Percentiles rank a stretch among this genome's conserved stretches.
phyloP scores from a whole-genome alignment of 2,329 filamentous ascomycete genomes.

The Neonectria hederae region DNA sequence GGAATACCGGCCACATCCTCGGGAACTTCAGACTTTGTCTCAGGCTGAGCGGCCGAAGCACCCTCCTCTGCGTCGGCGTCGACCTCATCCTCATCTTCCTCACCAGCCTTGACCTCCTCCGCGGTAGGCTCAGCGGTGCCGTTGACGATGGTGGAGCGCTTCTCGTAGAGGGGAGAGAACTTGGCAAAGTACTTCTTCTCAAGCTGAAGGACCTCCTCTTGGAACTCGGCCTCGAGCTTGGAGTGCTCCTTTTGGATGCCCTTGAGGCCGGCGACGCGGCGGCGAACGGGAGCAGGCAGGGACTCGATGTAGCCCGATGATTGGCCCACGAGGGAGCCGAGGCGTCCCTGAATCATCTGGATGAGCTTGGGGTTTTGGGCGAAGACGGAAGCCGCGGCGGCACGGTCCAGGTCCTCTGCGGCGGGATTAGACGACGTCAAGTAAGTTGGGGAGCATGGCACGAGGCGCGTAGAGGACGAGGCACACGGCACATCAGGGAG shows the following conservation, averaged over 20 bases:
- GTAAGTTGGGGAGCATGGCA: slow-evolving; percentile 14
- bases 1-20: slow-evolving; percentile 81
- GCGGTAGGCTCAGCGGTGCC: slow-evolving; percentile 86
- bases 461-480: background rate
- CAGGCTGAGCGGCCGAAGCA: slow-evolving; percentile 63
- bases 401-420: slow-evolving; percentile 89
- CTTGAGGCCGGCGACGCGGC: slow-evolving; percentile 93
- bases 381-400: slow-evolving; percentile 88
- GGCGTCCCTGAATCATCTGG: slow-evolving; percentile 97
- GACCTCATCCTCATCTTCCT: slow-evolving; percentile 79
- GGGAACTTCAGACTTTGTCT: slow-evolving; percentile 66
- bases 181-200: slow-evolving; percentile 99
- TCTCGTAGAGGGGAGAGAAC: slow-evolving; percentile 96
- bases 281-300: slow-evolving; percentile 86
- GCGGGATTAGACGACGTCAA: slow-evolving; percentile 32
- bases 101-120: slow-evolving; percentile 85
- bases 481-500: slow-evolving; percentile 4
- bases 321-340: slow-evolving; percentile 89
- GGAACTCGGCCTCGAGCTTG: slow-evolving; percentile 97
- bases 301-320: slow-evolving; percentile 99
- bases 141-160: slow-evolving; percentile 93
- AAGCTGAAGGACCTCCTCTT: slow-evolving; percentile 96
- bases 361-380: slow-evolving; percentile 95
- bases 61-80: slow-evolving; percentile 75
- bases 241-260: slow-evolving; percentile 99